Percentiles rank a stretch among this genome's conserved stretches.
Evolutionary conservation across 441 rosid species (phyloP).

Genomic region (Jatropha podagrica): DNA sequence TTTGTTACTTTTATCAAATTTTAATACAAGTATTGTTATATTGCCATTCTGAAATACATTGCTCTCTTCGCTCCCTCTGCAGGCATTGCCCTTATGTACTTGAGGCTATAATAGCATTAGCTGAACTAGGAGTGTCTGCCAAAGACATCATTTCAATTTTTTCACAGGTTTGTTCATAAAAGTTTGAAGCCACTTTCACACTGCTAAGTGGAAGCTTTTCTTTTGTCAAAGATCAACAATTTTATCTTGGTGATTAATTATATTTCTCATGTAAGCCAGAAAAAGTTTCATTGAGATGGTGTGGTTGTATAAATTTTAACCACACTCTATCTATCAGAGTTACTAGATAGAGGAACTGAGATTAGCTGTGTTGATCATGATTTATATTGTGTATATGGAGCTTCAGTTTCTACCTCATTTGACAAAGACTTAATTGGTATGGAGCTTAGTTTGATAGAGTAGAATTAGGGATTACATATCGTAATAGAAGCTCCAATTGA

Average conservation of each 20-base stretch:
- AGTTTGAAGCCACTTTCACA: neutral
- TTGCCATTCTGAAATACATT: constrained; percentile 2
- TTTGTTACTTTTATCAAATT: neutral
- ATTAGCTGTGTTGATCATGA: no score
- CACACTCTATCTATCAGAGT: neutral
- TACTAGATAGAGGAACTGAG: neutral
- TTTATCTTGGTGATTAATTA: neutral
- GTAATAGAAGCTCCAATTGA: neutral
- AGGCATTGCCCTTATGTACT: constrained; percentile 89
- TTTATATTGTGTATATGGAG: neutral
- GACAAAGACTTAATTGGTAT: neutral
- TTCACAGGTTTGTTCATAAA: constrained; percentile 63
- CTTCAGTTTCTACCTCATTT: neutral
- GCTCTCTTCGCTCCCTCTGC: constrained; percentile 20
- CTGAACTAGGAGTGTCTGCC: constrained; percentile 86
- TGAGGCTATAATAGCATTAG: constrained; percentile 86
- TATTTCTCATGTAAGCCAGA: neutral
- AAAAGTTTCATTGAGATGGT: constrained; percentile 13
- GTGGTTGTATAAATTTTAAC: neutral
- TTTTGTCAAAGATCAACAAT: neutral
- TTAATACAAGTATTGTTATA: neutral
- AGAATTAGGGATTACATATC: neutral
- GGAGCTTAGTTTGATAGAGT: neutral
- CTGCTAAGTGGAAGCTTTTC: neutral
- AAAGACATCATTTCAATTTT: constrained; percentile 77